These are phyloP conservation scores for Durusdinium trenchii DNA, from an alignment of 73 alveolate genomes.

Conservation along the genomic window DNA sequence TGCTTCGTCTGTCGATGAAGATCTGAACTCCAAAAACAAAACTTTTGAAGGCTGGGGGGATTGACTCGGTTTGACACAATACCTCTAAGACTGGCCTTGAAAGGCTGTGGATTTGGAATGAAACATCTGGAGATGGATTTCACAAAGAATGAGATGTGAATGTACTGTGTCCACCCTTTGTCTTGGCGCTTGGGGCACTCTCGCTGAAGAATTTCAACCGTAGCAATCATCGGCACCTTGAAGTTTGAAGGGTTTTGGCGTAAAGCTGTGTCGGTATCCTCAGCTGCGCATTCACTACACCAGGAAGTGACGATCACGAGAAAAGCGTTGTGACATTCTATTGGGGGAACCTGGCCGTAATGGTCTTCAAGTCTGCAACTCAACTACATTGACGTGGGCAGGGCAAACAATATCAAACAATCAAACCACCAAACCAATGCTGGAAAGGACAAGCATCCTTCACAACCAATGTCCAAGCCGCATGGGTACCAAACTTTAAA, in stretches of 20 bases:
- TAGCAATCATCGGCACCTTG: not conserved
- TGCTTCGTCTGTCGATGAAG: not conserved
- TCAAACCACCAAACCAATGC: no score
- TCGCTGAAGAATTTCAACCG: not conserved
- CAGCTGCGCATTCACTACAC: not conserved
- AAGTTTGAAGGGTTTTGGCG: constrained; percentile 68
- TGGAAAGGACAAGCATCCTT: not conserved
- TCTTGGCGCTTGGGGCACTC: not conserved
- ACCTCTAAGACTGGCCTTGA: not conserved
- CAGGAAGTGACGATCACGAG: not conserved
- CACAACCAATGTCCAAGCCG: constrained; percentile 89
- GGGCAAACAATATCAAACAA: no score
- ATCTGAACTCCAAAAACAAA: no score
- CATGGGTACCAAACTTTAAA: constrained; percentile 81
- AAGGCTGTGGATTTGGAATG: not conserved
- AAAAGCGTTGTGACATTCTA: no score
- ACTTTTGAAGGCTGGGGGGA: no score
- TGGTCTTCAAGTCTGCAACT: no score
- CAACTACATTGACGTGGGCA: no score
- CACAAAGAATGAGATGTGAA: not conserved
- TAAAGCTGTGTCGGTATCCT: constrained; percentile 75
- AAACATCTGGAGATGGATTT: not conserved
- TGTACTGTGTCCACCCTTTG: not conserved
- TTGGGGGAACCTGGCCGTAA: no score
- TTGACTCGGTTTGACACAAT: not conserved